Evolutionary conservation across 331 rosid genomes (phyloP).

Genomic region (Malus hybrid): DNA sequence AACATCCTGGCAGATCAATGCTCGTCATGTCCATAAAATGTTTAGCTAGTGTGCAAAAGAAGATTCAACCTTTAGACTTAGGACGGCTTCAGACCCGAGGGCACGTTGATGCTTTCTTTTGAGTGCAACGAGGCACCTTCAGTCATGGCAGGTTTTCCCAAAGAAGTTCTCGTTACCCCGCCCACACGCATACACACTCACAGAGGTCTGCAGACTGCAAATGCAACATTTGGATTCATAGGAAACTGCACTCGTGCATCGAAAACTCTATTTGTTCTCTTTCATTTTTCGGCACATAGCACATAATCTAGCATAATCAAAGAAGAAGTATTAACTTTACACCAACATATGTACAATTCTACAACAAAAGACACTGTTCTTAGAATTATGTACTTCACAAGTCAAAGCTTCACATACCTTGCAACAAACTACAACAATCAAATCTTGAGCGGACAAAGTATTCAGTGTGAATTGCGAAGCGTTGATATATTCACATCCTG

Average conservation of each 20-base stretch:
- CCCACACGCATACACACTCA: background rate
- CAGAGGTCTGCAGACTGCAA: background rate
- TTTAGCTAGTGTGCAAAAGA: background rate
- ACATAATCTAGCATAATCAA: background rate
- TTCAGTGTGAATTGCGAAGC: conserved; percentile 28
- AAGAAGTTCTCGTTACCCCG: background rate
- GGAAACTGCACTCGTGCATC: background rate
- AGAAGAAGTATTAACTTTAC: background rate
- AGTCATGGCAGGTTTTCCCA: background rate
- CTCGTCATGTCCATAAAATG: background rate
- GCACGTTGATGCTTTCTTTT: background rate
- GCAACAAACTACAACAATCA: conserved; percentile 16
- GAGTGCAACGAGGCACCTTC: too few relatives aligned
- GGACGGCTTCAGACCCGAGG: background rate
- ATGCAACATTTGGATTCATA: background rate
- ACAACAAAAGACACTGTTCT: background rate
- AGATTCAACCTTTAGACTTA: background rate
- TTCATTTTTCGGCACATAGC: background rate
- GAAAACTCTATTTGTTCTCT: background rate
- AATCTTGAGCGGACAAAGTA: conserved; percentile 15
- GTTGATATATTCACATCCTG: conserved; percentile 34
- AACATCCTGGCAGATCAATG: too few relatives aligned
- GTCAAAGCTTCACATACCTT: conserved; percentile 28
- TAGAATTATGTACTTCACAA: conserved; percentile 26
- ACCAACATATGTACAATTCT: background rate